These are phyloP conservation scores for Coniochaeta hoffmannii DNA, from an alignment of 2,329 filamentous ascomycete species.

Conservation along the genomic window DNA sequence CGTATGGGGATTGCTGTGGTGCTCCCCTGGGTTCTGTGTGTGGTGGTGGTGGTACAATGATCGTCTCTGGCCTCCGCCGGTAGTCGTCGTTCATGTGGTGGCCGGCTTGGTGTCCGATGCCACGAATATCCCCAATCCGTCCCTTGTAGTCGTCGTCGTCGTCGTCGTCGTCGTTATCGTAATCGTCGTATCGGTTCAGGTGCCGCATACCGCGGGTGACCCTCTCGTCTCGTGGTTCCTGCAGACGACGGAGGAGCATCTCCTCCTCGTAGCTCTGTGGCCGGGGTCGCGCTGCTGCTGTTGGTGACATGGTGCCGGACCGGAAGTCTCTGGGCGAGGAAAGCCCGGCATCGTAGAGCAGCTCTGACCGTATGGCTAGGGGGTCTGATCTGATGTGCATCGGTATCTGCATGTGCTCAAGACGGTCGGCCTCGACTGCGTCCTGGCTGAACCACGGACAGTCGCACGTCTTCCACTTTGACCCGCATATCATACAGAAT, in stretches of 20 bases:
- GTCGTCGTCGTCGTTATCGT: slow-evolving; percentile 27
- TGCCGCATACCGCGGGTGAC: slow-evolving; percentile 27
- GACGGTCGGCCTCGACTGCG: slow-evolving; percentile 41
- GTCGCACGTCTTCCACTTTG: slow-evolving; percentile 75
- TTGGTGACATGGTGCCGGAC: slow-evolving; percentile 8
- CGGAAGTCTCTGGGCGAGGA: slow-evolving; percentile 24
- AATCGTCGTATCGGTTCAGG: slow-evolving; percentile 24
- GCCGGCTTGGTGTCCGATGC: slow-evolving; percentile 42
- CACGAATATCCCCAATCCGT: slow-evolving; percentile 28
- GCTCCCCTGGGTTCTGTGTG: slow-evolving; percentile 4
- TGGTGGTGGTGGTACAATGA: slow-evolving; percentile 26
- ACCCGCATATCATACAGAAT: slow-evolving; percentile 81
- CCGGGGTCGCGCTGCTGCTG: slow-evolving; percentile 16
- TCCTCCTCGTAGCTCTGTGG: slow-evolving; percentile 39
- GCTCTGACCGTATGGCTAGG: not conserved
- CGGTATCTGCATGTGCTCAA: slow-evolving; percentile 45
- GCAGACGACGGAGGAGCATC: slow-evolving; percentile 34
- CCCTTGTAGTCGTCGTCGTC: slow-evolving; percentile 33
- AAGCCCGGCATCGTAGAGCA: slow-evolving; percentile 12
- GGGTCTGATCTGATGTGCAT: slow-evolving; percentile 14
- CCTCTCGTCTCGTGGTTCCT: slow-evolving; percentile 39
- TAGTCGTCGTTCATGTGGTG: slow-evolving; percentile 59
- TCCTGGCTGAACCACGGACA: slow-evolving; percentile 74
- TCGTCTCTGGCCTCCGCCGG: slow-evolving; percentile 28
- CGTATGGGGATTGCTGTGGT: slow-evolving; percentile 21